phyloP scores from a whole-genome alignment of 192 early-diverging fungal genomes.

The Podila epicladia region DNA sequence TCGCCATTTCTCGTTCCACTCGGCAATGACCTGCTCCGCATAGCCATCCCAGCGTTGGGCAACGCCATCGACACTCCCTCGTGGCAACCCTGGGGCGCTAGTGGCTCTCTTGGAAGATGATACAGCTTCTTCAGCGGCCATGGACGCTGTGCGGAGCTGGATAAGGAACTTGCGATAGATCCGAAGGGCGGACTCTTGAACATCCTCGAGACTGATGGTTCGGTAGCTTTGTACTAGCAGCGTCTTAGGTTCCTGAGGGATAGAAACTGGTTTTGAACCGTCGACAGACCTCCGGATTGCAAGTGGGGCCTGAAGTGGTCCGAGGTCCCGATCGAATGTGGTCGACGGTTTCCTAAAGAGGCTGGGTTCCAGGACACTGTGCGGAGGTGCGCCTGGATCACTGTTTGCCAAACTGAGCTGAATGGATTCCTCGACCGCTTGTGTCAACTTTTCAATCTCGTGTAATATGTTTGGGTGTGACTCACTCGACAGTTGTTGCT shows the following conservation, averaged over 20 bases:
- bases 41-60: constrained; percentile 30
- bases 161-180: constrained; percentile 46
- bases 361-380: not conserved
- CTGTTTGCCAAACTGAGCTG: constrained; percentile 2
- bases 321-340: constrained; percentile 7
- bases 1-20: constrained; percentile 47
- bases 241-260: constrained; percentile 10
- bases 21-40: constrained; percentile 37
- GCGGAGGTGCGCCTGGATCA: not conserved
- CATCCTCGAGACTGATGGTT: constrained; percentile 40
- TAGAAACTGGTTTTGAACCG: constrained; percentile 15
- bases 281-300: not conserved
- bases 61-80: constrained; percentile 25
- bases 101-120: not conserved
- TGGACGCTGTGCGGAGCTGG: constrained; percentile 34
- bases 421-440: not conserved
- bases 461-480: not conserved
- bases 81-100: not conserved
- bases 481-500: not conserved
- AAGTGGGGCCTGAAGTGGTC: constrained; percentile 25
- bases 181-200: constrained; percentile 38
- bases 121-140: constrained; percentile 31
- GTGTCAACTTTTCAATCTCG: not conserved
- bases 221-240: constrained; percentile 33
- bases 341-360: not conserved